A percentile compares a stretch with the other conserved stretches of the same genome.
Conservation (phyloP, 106 monocot genomes). For the Dioscorea alata region DNA sequence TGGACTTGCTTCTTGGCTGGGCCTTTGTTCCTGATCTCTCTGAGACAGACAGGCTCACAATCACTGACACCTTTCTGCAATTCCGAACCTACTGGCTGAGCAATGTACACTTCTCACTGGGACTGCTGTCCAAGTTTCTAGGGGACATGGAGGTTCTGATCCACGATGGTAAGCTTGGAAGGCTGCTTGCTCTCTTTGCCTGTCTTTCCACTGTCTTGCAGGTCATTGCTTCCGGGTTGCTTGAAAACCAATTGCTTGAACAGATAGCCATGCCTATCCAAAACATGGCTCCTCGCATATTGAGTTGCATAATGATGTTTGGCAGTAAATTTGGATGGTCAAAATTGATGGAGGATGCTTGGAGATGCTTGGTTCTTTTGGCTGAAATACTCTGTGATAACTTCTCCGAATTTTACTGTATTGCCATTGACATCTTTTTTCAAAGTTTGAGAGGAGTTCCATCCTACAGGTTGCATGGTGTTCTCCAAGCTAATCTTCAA, state of each 20-base stretch:
- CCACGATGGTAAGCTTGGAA: slow-evolving; percentile 46
- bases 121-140: slow-evolving; percentile 81
- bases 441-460: slow-evolving; percentile 43
- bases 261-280: slow-evolving; percentile 48
- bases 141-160: slow-evolving; percentile 86
- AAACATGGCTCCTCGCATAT: slow-evolving; percentile 56
- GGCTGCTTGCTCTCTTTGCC: slow-evolving; percentile 72
- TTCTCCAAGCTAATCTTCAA: slow-evolving; percentile 73
- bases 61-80: slow-evolving; percentile 75
- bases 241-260: slow-evolving; percentile 44
- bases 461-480: slow-evolving; percentile 35
- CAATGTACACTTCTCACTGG: slow-evolving; percentile 68
- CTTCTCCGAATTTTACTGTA: slow-evolving; percentile 57
- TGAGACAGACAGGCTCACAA: slow-evolving; percentile 41
- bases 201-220: slow-evolving; percentile 83
- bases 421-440: slow-evolving; percentile 57
- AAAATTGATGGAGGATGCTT: slow-evolving; percentile 50
- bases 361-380: slow-evolving; percentile 69
- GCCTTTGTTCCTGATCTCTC: slow-evolving; percentile 82
- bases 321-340: slow-evolving; percentile 54
- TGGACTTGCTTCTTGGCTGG: slow-evolving; percentile 97
- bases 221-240: slow-evolving; percentile 48
- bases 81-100: slow-evolving; percentile 79
- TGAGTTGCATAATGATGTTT: slow-evolving; percentile 48
- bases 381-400: slow-evolving; percentile 73